phyloP scores from a whole-genome alignment of 768 basidiomycete species.

The Chalciporus pseudorubinellus region DNA sequence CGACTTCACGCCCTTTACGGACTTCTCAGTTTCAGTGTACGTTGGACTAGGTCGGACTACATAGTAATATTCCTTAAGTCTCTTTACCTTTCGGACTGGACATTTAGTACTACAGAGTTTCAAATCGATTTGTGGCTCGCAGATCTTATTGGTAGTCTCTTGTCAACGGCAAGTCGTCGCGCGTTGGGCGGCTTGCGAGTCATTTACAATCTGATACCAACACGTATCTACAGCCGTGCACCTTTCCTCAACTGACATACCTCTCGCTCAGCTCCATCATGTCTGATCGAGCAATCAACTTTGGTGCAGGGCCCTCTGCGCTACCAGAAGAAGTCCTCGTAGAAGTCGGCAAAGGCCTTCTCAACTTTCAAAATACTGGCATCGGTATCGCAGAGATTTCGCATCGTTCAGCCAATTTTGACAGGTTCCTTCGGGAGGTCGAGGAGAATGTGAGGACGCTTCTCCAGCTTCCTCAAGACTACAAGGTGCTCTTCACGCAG shows the following conservation, averaged over 20 bases:
- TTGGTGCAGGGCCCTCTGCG: conserved; percentile 92
- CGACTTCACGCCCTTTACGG: background rate
- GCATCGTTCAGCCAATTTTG: conserved; percentile 91
- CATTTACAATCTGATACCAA: background rate
- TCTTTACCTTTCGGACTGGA: background rate
- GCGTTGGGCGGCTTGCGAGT: too few species aligned
- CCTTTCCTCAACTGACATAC: background rate
- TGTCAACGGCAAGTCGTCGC: background rate
- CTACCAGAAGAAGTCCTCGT: conserved; percentile 84
- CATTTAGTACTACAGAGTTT: background rate
- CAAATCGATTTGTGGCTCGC: background rate
- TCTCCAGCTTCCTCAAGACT: conserved; percentile 78
- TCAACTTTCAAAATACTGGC: conserved; percentile 88
- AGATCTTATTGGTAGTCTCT: background rate
- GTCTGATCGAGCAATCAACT: conserved; percentile 68
- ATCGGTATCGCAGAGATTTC: conserved; percentile 97
- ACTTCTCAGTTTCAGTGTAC: background rate
- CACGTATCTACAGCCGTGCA: background rate
- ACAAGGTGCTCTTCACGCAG: conserved; percentile 88
- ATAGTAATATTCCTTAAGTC: background rate
- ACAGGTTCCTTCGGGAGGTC: conserved; percentile 58
- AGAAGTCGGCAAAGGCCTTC: conserved; percentile 78
- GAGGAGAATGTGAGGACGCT: conserved; percentile 70
- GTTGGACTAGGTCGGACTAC: too few species aligned
- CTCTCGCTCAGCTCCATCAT: conserved; percentile 6